phyloP scores from a whole-genome alignment of 2,329 filamentous ascomycete genomes.

The Aureobasidium mangrovei region DNA sequence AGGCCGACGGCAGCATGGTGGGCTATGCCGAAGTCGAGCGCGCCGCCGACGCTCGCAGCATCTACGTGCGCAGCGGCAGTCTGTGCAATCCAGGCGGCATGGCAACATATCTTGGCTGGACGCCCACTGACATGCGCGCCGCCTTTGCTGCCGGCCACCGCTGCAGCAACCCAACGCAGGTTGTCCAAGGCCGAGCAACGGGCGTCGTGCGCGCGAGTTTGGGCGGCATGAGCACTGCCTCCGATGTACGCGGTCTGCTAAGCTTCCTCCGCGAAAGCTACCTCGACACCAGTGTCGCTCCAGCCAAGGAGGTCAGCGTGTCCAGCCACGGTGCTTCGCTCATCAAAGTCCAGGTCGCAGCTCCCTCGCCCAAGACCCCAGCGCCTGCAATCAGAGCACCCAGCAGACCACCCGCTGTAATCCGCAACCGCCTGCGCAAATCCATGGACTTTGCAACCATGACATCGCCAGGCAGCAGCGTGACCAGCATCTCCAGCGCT shows the following conservation, averaged over 20 bases:
- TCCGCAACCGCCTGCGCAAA: constrained; percentile 5
- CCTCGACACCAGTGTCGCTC: constrained; percentile 17
- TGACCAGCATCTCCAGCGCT: background rate
- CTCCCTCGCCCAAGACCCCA: background rate
- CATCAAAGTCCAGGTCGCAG: background rate
- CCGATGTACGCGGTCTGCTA: constrained; percentile 65
- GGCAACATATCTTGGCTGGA: constrained; percentile 60
- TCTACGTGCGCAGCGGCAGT: constrained; percentile 80
- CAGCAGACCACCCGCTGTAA: background rate
- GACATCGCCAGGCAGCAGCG: background rate
- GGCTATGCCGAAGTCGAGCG: constrained; percentile 83
- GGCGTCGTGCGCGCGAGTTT: constrained; percentile 79
- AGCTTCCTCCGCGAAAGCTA: constrained; percentile 27
- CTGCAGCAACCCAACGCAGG: constrained; percentile 74
- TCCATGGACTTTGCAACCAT: background rate
- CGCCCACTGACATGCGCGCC: constrained; percentile 70
- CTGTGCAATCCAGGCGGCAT: constrained; percentile 89
- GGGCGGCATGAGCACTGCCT: constrained; percentile 76
- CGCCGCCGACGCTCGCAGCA: constrained; percentile 64
- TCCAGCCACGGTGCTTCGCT: constrained; percentile 3
- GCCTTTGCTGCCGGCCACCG: constrained; percentile 81
- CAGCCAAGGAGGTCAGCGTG: background rate
- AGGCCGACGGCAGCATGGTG: constrained; percentile 61
- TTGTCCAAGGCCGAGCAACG: constrained; percentile 76
- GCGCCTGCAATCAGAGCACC: background rate